A percentile compares a stretch with the other conserved stretches of the same genome.
phyloP scores from a whole-genome alignment of 768 basidiomycete genomes.

The Heimioporus sp. region DNA sequence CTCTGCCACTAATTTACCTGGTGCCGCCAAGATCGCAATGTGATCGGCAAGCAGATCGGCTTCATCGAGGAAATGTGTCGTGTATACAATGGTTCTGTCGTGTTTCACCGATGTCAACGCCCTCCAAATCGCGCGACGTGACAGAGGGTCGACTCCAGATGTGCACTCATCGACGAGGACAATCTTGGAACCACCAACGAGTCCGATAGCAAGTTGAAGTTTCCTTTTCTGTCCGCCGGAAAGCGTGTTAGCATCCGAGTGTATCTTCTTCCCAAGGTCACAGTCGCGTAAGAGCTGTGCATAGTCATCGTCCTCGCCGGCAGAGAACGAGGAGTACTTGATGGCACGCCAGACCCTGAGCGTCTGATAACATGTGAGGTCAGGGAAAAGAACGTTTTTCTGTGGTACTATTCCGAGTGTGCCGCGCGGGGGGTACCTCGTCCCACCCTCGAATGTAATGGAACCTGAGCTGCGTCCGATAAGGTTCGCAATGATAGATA shows the following conservation, averaged over 20 bases:
- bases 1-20: too few relatives aligned
- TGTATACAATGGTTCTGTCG: conserved; percentile 69
- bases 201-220: conserved; percentile 74
- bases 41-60: conserved; percentile 76
- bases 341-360: conserved; percentile 70
- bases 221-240: conserved; percentile 84
- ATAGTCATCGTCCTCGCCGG: conserved; percentile 50
- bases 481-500: conserved; percentile 67
- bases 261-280: conserved; percentile 67
- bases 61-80: conserved; percentile 81
- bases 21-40: too few relatives aligned
- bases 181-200: conserved; percentile 72
- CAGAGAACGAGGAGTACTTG: conserved; percentile 50
- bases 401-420: conserved; percentile 80
- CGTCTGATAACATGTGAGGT: conserved; percentile 72
- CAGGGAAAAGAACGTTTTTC: conserved; percentile 80
- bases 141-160: conserved; percentile 80
- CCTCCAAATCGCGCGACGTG: conserved; percentile 75
- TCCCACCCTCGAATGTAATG: conserved; percentile 54
- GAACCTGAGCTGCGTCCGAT: conserved; percentile 58
- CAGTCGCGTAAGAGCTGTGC: conserved; percentile 68
- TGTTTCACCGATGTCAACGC: conserved; percentile 65
- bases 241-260: conserved; percentile 61
- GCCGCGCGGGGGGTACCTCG: conserved; percentile 54
- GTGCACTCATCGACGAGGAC: conserved; percentile 68